Conservation (phyloP, 2,329 filamentous ascomycete species). For the Trichoderma sp. region DNA sequence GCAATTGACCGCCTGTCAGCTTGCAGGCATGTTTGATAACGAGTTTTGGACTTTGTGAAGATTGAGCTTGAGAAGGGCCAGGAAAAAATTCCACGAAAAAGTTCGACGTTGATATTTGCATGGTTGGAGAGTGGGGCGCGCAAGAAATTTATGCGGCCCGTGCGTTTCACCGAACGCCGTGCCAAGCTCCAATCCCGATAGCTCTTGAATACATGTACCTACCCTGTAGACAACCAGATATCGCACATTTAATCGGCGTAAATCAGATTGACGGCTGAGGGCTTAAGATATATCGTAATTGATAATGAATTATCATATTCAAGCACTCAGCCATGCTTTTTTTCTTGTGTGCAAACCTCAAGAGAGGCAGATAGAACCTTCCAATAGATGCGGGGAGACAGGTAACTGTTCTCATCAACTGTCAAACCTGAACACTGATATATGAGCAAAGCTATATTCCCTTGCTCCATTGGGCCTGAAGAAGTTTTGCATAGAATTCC, state of each 20-base stretch:
- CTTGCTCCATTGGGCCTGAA: not conserved
- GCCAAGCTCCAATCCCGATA: not conserved
- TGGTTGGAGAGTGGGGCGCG: slow-evolving; percentile 17
- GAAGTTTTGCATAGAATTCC: too few relatives aligned
- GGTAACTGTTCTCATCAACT: not conserved
- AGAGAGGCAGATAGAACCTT: not conserved
- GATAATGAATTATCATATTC: not conserved
- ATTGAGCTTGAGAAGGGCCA: slow-evolving; percentile 4
- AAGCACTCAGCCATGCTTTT: too few relatives aligned
- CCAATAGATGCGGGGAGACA: not conserved
- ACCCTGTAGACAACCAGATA: not conserved
- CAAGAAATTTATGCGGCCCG: slow-evolving; percentile 18
- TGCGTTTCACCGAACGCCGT: slow-evolving; percentile 15
- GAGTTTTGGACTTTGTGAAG: not conserved
- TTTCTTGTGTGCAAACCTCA: too few relatives aligned
- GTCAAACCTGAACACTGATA: not conserved
- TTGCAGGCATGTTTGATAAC: not conserved
- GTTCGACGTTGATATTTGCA: slow-evolving; percentile 4
- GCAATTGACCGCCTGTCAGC: not conserved
- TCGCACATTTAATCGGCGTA: not conserved
- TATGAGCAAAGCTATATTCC: not conserved
- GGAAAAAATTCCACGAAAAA: slow-evolving; percentile 4
- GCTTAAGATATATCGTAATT: fast-evolving
- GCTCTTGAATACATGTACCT: not conserved
- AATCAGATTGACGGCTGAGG: not conserved